These are phyloP conservation scores for Boletus sp. DNA, from an alignment of 768 basidiomycete genomes.

Conservation along the genomic window DNA sequence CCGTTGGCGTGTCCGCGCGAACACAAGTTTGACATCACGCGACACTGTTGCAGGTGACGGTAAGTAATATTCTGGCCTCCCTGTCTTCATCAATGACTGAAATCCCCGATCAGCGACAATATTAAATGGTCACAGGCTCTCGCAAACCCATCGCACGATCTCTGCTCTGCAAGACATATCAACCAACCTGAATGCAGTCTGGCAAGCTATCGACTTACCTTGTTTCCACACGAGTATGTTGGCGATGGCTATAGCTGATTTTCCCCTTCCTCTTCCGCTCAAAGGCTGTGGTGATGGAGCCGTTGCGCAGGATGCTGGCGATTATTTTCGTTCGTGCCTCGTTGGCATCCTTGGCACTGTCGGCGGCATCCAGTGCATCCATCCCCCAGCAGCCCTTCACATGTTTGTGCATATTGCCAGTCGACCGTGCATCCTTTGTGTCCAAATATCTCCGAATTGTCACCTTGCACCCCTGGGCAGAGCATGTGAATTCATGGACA, in stretches of 20 bases:
- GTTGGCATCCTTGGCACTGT: no score
- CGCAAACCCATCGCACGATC: not conserved
- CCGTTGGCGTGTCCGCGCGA: not conserved
- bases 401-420: no score
- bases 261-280: not conserved
- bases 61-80: slow-evolving; percentile 1
- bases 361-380: no score
- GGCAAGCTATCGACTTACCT: not conserved
- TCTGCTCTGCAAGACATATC: not conserved
- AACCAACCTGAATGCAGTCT: not conserved
- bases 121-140: not conserved
- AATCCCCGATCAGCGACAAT: not conserved
- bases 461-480: no score
- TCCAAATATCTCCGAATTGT: no score
- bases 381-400: no score
- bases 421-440: no score
- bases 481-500: no score
- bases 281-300: no score
- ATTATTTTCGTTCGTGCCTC: no score
- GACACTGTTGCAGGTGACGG: not conserved
- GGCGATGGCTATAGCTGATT: not conserved
- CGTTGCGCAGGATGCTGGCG: no score
- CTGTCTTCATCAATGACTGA: not conserved
- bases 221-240: not conserved
- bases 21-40: not conserved